Evolutionary conservation across 768 basidiomycete species (phyloP).

Genomic region (Phylloporus sp.): DNA sequence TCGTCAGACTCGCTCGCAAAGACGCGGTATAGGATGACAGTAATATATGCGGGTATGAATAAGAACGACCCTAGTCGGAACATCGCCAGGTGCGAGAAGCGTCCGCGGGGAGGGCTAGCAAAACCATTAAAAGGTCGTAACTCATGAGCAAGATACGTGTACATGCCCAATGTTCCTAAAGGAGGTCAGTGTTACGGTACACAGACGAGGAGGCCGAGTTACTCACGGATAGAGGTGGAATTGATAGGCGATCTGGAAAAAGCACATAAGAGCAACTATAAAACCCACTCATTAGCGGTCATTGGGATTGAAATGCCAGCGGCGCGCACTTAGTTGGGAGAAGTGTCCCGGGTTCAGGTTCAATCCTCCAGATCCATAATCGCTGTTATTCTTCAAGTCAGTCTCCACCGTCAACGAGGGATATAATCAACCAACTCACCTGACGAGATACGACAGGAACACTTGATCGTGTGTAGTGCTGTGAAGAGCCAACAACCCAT

Average conservation of each 20-base stretch:
- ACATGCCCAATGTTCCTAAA: conserved; percentile 63
- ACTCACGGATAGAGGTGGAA: conserved; percentile 87
- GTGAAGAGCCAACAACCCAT: conserved; percentile 85
- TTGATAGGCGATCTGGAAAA: conserved; percentile 90
- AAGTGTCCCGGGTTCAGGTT: conserved; percentile 90
- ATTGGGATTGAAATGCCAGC: not conserved
- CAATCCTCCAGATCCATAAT: conserved; percentile 82
- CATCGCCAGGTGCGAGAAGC: conserved; percentile 84
- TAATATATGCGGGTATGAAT: conserved; percentile 88
- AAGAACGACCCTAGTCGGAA: conserved; percentile 83
- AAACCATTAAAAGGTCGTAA: conserved; percentile 7
- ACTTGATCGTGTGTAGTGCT: conserved; percentile 88
- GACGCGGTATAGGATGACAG: conserved; percentile 66
- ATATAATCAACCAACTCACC: conserved; percentile 14
- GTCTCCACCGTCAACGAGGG: not conserved
- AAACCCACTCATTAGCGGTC: not conserved
- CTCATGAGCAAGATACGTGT: not conserved
- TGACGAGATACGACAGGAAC: conserved; percentile 85
- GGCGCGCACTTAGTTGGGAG: conserved; percentile 75
- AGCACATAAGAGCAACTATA: conserved; percentile 88
- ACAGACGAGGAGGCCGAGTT: not conserved
- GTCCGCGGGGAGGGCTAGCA: conserved; percentile 70
- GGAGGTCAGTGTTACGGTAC: not conserved
- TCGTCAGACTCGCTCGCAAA: conserved; percentile 68
- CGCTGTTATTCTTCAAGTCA: conserved; percentile 39